Conservation (phyloP, 2,329 filamentous ascomycete genomes). For the Epicoccum nigrum region DNA sequence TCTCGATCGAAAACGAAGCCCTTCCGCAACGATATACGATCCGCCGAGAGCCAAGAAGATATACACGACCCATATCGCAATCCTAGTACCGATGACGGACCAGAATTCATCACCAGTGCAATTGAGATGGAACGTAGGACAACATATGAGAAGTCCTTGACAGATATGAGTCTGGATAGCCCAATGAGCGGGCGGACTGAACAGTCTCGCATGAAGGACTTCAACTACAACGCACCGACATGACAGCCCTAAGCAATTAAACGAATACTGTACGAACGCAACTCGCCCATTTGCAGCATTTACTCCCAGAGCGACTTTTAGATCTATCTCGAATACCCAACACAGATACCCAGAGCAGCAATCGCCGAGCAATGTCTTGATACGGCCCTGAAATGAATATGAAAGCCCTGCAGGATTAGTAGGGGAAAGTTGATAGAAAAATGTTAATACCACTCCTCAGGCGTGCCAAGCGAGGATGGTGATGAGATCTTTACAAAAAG, state of each 20-base stretch:
- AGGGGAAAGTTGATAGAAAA: too few relatives aligned
- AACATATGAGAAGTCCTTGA: constrained; percentile 16
- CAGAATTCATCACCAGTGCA: constrained; percentile 34
- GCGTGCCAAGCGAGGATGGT: background rate
- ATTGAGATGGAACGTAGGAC: constrained; percentile 32
- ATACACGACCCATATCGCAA: constrained; percentile 27
- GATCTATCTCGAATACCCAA: constrained; percentile 7
- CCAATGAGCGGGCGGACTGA: constrained; percentile 21
- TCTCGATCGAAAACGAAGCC: constrained; percentile 19
- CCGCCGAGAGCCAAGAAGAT: constrained; percentile 32
- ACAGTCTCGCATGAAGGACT: constrained; percentile 17
- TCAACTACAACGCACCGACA: constrained; percentile 20
- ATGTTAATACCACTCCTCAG: background rate
- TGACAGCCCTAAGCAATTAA: constrained; percentile 17
- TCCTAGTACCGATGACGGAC: constrained; percentile 20
- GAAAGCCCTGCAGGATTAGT: too few relatives aligned
- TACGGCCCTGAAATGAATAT: background rate
- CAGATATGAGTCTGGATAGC: constrained; percentile 18
- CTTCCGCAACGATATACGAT: constrained; percentile 21
- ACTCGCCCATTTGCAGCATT: constrained; percentile 14
- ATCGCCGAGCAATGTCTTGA: background rate
- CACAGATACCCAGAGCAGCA: constrained; percentile 4
- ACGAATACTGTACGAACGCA: constrained; percentile 5
- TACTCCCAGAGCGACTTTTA: constrained; percentile 7
- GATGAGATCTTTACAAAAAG: background rate